Evolutionary conservation across 257 asterid genomes (phyloP).

Genomic region (Lithospermum erythrorhizon): DNA sequence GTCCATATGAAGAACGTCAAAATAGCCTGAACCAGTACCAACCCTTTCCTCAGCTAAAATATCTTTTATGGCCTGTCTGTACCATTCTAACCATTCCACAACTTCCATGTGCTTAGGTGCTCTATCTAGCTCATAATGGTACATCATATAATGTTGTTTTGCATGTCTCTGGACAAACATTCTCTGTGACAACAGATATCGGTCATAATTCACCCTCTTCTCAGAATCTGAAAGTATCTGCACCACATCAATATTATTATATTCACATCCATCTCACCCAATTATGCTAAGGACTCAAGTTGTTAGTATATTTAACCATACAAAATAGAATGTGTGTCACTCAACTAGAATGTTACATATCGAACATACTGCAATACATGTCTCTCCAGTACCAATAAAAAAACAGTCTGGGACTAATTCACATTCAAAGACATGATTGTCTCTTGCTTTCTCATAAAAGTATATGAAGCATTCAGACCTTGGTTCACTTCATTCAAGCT

Average conservation of each 20-base stretch:
- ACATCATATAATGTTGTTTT: slow-evolving; percentile 31
- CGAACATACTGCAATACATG: too few relatives aligned
- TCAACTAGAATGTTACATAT: too few relatives aligned
- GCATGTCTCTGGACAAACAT: slow-evolving; percentile 22
- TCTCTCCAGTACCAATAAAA: too few relatives aligned
- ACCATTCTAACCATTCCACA: slow-evolving; percentile 93
- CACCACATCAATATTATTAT: slow-evolving; percentile 21
- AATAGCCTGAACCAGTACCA: slow-evolving; percentile 74
- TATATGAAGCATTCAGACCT: too few relatives aligned
- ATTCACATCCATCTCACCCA: slow-evolving; percentile 3
- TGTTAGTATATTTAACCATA: not conserved
- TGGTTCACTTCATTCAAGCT: too few relatives aligned
- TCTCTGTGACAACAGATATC: slow-evolving; percentile 45
- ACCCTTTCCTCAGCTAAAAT: slow-evolving; percentile 74
- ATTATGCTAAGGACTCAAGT: not conserved
- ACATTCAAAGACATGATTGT: too few relatives aligned
- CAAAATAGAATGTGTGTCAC: not conserved
- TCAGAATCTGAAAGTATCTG: slow-evolving; percentile 82
- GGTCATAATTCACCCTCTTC: slow-evolving; percentile 79
- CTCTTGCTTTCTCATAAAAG: too few relatives aligned
- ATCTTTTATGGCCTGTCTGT: slow-evolving; percentile 62
- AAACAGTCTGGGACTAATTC: too few relatives aligned
- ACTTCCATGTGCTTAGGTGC: slow-evolving; percentile 62
- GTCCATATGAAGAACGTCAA: slow-evolving; percentile 65
- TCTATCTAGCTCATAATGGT: slow-evolving; percentile 32